Base-by-base conservation (phyloP, 2,329 filamentous ascomycete species). In the Fonsecaea erecta region DNA sequence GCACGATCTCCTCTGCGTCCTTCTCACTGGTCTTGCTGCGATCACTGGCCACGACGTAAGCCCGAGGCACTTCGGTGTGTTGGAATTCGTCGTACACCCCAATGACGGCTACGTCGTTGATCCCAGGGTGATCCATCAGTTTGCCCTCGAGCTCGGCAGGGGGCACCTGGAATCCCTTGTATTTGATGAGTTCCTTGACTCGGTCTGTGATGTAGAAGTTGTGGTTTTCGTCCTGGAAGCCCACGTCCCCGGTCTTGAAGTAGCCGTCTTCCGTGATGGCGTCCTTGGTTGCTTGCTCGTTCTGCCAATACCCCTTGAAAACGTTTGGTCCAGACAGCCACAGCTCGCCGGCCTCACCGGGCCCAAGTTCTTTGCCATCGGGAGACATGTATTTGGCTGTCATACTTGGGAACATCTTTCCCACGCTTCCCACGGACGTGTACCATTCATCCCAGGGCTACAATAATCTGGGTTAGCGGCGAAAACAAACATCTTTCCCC, bases 151-250 rank as follows among this genome's bases (percentile, higher is more conserved):
- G 72, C 64, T 84, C 82, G 0, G 81, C 80, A 1, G 82, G 82
- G 14, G 82, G 77, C 9, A 83, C 80, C 70, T 83, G 81, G 52
- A 82, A 72, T 0, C 81, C 82, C 69, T 82, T 82, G 62, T 81
- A 82, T 66, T 83, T 83, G 70, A 83, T 82, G 8, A 82, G 72
- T 63, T 82, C 82, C 80, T 92, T 93, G 37, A 92, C 83, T 11
- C 93, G 89, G 74, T 97, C 93, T 0, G 93, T 96, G 75, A 97
- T 94, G 80, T 88, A 97, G 73, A 96, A 91, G 74, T 96, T 91
- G 32, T 90, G 90, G 8, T 73, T 55, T 56, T 90, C 83, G 74
- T 96, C 91, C 72, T 91, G 86, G 69, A 91, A 88, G 3, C 92
- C 91, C 28, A 97, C 88, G 73, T 97, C 93, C 1, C 93, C 93